Evolutionary conservation across 1,139 yeast species (phyloP), one percentile per base, ranked within the genome.

Genomic region (Diutina sp.): DNA sequence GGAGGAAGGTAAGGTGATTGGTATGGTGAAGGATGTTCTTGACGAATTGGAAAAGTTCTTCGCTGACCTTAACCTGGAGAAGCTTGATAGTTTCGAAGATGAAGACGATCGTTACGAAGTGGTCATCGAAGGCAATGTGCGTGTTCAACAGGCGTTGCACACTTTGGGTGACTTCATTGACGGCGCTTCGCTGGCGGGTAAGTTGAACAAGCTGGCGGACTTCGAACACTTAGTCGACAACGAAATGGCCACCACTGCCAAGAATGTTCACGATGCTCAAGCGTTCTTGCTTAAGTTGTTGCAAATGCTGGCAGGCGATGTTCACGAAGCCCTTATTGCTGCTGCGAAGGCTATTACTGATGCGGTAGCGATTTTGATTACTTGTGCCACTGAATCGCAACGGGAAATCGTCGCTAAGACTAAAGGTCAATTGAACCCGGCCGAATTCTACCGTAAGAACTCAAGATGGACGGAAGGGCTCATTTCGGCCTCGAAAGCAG

Each of bases 401-500:
- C 74, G 80, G 58, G 97, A 90, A 69, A 89, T 90, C 67, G 96
- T 88, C 6, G 78, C 82, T 54, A 80, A 80, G 61, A 90, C 90
- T 46, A 78, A 78, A 61, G 95, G 95, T 6, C 69, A 81, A 1
- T 83, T 80, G 57, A 76, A 90, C 1, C 76, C 83, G 58, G 83
- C 90, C 4, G 90, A 88, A 50, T 90, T 86, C 67, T 90, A 90
- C 72, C 88, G 86, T 67, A 89, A 88, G 70, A 89, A 90, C 67
- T 90, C 85, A 67, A 79, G 95, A 65, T 90, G 97, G 97, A 89
- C 97, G 0, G 96, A 90, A 69, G 97, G 97, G 46, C 81, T 90
- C 58, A 84, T 90, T 50, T 87, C 96, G 61, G 97, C 97, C 14
- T 90, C 97, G 2, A 86, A 87, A 64, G 87, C 95, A 0, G 95